Conservation (phyloP, 2,329 filamentous ascomycete genomes). For the Pseudogymnoascus sp. region DNA sequence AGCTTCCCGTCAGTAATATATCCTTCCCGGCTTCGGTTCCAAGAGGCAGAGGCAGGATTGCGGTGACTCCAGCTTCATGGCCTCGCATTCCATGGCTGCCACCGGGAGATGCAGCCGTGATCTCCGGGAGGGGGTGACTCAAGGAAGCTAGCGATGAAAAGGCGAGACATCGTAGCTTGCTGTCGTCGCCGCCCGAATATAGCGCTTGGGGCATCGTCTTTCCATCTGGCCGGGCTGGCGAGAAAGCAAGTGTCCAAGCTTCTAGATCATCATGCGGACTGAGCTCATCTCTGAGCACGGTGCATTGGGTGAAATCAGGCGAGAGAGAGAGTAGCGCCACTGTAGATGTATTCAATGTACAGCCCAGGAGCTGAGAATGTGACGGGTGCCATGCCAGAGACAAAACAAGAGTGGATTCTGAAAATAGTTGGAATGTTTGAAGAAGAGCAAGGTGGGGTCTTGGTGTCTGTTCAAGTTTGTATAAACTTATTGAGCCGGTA, state of each 20-base stretch:
- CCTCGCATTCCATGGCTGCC: conserved; percentile 34
- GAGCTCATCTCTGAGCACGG: conserved; percentile 15
- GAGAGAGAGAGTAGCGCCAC: conserved; percentile 45
- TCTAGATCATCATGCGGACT: conserved; percentile 41
- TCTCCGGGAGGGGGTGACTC: conserved; percentile 10
- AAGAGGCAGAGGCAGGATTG: conserved; percentile 64
- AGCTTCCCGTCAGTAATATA: conserved; percentile 77
- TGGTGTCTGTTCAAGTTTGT: conserved; percentile 36
- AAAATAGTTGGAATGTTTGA: conserved; percentile 42
- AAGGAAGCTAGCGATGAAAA: not conserved
- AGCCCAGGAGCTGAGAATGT: conserved; percentile 48
- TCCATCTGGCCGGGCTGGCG: conserved; percentile 25
- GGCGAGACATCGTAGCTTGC: conserved; percentile 15
- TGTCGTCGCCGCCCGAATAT: conserved; percentile 71
- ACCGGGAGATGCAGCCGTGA: not conserved
- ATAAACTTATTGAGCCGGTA: conserved; percentile 62
- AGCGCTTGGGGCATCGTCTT: not conserved
- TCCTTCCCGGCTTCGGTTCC: conserved; percentile 37
- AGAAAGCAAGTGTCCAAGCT: conserved; percentile 67
- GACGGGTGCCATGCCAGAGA: conserved; percentile 67
- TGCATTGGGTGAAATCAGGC: conserved; percentile 7
- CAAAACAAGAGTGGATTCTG: conserved; percentile 57
- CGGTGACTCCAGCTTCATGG: conserved; percentile 79
- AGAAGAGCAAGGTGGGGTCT: conserved; percentile 29
- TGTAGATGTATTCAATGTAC: conserved; percentile 63